Evolutionary conservation across 2,329 filamentous ascomycete species (phyloP).

Genomic region (Metarhizium humberi): DNA sequence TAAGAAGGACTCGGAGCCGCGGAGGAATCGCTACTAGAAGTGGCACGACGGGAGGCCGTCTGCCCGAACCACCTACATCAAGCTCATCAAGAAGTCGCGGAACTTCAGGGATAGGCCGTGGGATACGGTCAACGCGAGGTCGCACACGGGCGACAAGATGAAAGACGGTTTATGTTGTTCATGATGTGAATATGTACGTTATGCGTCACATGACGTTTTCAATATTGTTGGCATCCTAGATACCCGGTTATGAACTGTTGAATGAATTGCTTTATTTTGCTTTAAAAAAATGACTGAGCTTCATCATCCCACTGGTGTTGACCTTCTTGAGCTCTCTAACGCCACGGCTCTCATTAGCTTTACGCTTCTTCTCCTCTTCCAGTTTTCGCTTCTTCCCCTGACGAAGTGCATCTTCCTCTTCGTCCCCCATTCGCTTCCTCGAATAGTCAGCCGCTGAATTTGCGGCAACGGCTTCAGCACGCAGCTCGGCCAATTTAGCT

Average conservation of each 20-base stretch:
- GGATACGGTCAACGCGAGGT: slow-evolving; percentile 20
- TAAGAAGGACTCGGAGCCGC: slow-evolving; percentile 21
- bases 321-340: slow-evolving; percentile 81
- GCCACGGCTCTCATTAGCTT: slow-evolving; percentile 63
- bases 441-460: slow-evolving; percentile 62
- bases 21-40: slow-evolving; percentile 18
- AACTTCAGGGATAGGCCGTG: slow-evolving; percentile 25
- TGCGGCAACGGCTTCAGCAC: slow-evolving; percentile 60
- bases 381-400: slow-evolving; percentile 76
- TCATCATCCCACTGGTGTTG: slow-evolving; percentile 89
- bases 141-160: slow-evolving; percentile 24
- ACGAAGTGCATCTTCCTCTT: slow-evolving; percentile 54
- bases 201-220: slow-evolving; percentile 5
- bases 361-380: slow-evolving; percentile 83
- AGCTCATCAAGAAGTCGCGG: slow-evolving; percentile 22
- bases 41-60: slow-evolving; percentile 16
- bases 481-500: slow-evolving; percentile 53
- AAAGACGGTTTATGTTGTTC: neutral
- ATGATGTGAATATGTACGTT: slow-evolving; percentile 6
- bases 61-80: slow-evolving; percentile 17
- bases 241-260: slow-evolving; percentile 19
- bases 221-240: slow-evolving; percentile 11
- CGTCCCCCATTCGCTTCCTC: slow-evolving; percentile 57
- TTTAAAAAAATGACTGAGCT: slow-evolving; percentile 88
- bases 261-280: slow-evolving; percentile 40